These are phyloP conservation scores for Chlamydomonas sp. DNA, from an alignment of 139 green algal species.

Conservation along the genomic window DNA sequence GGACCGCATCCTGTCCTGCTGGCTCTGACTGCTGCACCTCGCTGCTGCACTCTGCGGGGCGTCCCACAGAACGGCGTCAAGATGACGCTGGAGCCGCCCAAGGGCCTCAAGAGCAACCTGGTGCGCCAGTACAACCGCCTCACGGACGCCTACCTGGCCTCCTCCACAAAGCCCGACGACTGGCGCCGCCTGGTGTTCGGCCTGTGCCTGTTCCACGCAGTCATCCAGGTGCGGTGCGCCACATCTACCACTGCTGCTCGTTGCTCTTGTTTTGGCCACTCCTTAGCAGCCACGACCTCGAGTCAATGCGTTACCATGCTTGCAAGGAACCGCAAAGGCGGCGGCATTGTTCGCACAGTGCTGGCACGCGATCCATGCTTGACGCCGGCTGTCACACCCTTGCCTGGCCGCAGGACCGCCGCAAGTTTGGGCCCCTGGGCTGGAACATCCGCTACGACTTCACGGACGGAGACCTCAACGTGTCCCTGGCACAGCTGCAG, in stretches of 20 bases:
- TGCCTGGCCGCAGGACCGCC: conserved; percentile 59
- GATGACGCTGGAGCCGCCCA: conserved; percentile 89
- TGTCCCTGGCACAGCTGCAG: conserved; percentile 77
- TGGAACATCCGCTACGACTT: conserved; percentile 91
- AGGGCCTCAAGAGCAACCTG: conserved; percentile 80
- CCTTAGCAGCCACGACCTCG: no score
- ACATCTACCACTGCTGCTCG: background rate
- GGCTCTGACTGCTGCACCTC: no score
- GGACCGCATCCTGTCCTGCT: no score
- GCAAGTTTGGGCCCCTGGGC: conserved; percentile 84
- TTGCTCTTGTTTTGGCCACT: background rate
- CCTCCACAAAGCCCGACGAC: conserved; percentile 65
- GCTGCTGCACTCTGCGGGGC: background rate
- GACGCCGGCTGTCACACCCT: background rate
- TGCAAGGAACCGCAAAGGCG: no score
- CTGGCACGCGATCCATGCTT: no score
- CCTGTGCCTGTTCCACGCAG: conserved; percentile 74
- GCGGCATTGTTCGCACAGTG: no score
- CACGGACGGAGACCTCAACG: conserved; percentile 77
- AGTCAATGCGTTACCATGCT: no score
- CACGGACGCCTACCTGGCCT: conserved; percentile 72
- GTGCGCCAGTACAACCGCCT: conserved; percentile 67
- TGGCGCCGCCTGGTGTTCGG: conserved; percentile 80
- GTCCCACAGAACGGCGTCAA: conserved; percentile 73
- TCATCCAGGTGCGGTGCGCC: conserved; percentile 51